These are phyloP conservation scores for Afroboletus lepidellus DNA, from an alignment of 1,284 basidiomycete species.

Conservation along the genomic window DNA sequence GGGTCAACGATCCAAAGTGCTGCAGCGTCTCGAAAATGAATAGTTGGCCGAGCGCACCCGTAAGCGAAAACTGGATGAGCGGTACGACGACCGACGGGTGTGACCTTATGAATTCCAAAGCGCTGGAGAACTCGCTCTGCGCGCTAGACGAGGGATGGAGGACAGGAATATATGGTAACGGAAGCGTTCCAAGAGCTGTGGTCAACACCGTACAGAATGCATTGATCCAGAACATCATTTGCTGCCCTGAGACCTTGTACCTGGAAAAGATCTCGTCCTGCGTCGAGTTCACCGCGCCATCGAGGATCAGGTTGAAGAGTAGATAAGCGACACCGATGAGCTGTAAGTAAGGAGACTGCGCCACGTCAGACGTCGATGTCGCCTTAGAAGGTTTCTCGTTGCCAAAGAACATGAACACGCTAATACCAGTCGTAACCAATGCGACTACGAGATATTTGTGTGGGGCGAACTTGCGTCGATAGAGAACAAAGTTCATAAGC, in stretches of 20 bases:
- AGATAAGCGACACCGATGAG: slow-evolving; percentile 72
- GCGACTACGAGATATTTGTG: slow-evolving; percentile 94
- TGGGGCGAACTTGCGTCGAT: slow-evolving; percentile 85
- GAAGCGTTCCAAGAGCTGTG: slow-evolving; percentile 63
- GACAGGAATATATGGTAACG: slow-evolving; percentile 74
- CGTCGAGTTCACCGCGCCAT: slow-evolving; percentile 95
- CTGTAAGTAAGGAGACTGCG: slow-evolving; percentile 47
- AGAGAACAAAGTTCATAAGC: slow-evolving; percentile 90
- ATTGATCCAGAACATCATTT: slow-evolving; percentile 99
- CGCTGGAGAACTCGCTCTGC: slow-evolving; percentile 65
- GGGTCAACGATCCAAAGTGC: slow-evolving; percentile 91
- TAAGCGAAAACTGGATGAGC: slow-evolving; percentile 82
- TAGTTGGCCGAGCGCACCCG: slow-evolving; percentile 92
- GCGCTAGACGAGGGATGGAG: slow-evolving; percentile 62
- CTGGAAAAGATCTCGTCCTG: slow-evolving; percentile 94
- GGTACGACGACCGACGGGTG: slow-evolving; percentile 83
- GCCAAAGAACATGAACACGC: slow-evolving; percentile 91
- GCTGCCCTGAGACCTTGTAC: slow-evolving; percentile 84
- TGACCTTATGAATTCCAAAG: slow-evolving; percentile 71
- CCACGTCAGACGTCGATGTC: slow-evolving; percentile 31
- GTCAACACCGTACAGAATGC: slow-evolving; percentile 75
- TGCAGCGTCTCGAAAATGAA: slow-evolving; percentile 99
- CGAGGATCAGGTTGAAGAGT: slow-evolving; percentile 84
- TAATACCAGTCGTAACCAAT: slow-evolving; percentile 92
- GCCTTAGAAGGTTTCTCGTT: slow-evolving; percentile 52